Conservation (phyloP, 352 stramenopile genomes). For the Pythium guiyangense region DNA sequence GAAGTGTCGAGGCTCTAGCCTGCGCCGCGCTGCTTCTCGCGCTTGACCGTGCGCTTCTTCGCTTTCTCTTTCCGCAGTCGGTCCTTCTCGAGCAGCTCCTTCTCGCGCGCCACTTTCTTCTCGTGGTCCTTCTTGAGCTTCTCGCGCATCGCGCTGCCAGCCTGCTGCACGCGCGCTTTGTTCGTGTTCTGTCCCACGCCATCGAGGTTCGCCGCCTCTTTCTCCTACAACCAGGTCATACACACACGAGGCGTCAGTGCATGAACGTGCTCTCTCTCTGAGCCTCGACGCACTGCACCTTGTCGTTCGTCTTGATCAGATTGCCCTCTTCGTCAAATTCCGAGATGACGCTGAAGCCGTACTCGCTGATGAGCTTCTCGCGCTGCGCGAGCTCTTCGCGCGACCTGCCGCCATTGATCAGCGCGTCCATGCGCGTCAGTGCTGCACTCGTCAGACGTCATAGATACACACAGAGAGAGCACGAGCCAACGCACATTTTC, state of each 20-base stretch:
- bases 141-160: constrained; percentile 29
- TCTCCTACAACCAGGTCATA: constrained; percentile 18
- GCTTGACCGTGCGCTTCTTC: constrained; percentile 52
- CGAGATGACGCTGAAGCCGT: constrained; percentile 72
- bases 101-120: constrained; percentile 47
- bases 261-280: no score
- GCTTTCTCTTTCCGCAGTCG: constrained; percentile 49
- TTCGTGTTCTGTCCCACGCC: constrained; percentile 37
- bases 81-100: constrained; percentile 46
- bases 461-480: not conserved
- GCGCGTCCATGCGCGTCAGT: not conserved
- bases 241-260: not conserved
- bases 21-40: constrained; percentile 50
- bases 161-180: constrained; percentile 33
- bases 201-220: constrained; percentile 24
- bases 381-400: constrained; percentile 58
- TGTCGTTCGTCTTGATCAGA: constrained; percentile 71
- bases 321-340: constrained; percentile 86
- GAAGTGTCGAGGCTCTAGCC: constrained; percentile 16
- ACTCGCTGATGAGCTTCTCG: constrained; percentile 78
- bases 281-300: constrained; percentile 17
- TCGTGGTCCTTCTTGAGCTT: constrained; percentile 62
- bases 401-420: constrained; percentile 17
- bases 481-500: constrained; percentile 36
- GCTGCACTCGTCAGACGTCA: not conserved